Evolutionary conservation across 805 yeast genomes (phyloP).

Genomic region (Wickerhamomyces kurtzmanii): DNA sequence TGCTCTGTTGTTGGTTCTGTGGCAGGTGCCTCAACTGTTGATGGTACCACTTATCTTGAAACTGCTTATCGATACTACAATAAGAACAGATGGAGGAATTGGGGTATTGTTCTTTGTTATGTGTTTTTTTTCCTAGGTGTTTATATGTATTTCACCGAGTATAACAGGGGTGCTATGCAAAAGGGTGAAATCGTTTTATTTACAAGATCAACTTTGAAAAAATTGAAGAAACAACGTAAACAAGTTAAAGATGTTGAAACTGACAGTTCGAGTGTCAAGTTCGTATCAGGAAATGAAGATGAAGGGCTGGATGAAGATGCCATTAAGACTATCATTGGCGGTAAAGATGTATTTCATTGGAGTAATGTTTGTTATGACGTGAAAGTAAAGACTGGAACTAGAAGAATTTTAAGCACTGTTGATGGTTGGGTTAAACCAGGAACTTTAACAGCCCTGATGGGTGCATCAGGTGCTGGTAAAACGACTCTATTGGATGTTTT

Average conservation of each 20-base stretch:
- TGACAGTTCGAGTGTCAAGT: slow-evolving; percentile 17
- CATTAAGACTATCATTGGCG: slow-evolving; percentile 19
- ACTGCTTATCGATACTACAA: slow-evolving; percentile 32
- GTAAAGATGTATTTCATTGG: slow-evolving; percentile 65
- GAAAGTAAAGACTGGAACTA: slow-evolving; percentile 46
- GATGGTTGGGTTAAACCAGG: slow-evolving; percentile 85
- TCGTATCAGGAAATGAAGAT: slow-evolving; percentile 11
- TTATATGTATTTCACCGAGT: slow-evolving; percentile 47
- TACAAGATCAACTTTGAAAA: slow-evolving; percentile 37
- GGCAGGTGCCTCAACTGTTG: slow-evolving; percentile 38
- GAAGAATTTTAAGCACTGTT: slow-evolving; percentile 53
- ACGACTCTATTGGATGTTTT: slow-evolving; percentile 64
- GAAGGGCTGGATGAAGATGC: slow-evolving; percentile 15
- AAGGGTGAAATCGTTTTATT: slow-evolving; percentile 65
- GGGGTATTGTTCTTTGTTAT: slow-evolving; percentile 53
- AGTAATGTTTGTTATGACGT: slow-evolving; percentile 64
- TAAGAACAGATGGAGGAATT: slow-evolving; percentile 52
- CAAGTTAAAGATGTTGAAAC: slow-evolving; percentile 16
- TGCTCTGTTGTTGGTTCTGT: slow-evolving; percentile 50
- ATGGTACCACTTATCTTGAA: slow-evolving; percentile 40
- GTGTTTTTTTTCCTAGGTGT: slow-evolving; percentile 40
- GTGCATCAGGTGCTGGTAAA: slow-evolving; percentile 78
- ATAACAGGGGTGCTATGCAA: slow-evolving; percentile 51
- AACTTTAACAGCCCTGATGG: slow-evolving; percentile 70
- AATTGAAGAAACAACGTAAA: slow-evolving; percentile 30